Evolutionary conservation across 345 rosid species (phyloP).

Genomic region (Turritis glabra): DNA sequence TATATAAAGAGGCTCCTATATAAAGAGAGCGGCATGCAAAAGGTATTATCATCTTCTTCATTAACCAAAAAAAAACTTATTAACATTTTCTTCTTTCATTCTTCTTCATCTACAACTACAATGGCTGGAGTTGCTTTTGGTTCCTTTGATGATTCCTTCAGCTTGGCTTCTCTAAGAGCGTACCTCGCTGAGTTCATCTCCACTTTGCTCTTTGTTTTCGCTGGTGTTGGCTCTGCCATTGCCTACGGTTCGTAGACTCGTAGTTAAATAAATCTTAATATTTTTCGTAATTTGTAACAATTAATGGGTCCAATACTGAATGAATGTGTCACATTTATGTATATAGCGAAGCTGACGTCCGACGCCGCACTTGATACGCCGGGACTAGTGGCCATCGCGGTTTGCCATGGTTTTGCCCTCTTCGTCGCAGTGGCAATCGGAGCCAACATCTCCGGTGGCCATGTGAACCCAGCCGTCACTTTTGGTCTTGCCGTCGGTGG

Average conservation of each 20-base stretch:
- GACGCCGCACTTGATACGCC: slow-evolving; percentile 86
- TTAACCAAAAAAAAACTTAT: neutral
- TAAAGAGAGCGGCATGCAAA: slow-evolving; percentile 23
- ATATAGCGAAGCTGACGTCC: slow-evolving; percentile 67
- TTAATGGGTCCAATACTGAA: neutral
- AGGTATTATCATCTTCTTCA: slow-evolving; percentile 32
- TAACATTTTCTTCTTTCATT: slow-evolving; percentile 3
- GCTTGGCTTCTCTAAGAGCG: slow-evolving; percentile 75
- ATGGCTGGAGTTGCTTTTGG: slow-evolving; percentile 72
- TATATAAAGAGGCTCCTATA: slow-evolving; percentile 24
- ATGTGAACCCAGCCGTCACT: slow-evolving; percentile 95
- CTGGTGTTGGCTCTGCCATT: slow-evolving; percentile 94
- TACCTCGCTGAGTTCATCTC: slow-evolving; percentile 94
- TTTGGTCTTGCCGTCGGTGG: slow-evolving; percentile 92
- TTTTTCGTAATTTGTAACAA: neutral
- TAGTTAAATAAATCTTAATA: neutral
- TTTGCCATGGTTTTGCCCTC: slow-evolving; percentile 89
- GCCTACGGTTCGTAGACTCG: slow-evolving; percentile 57
- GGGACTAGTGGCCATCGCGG: slow-evolving; percentile 81
- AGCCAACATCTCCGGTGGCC: slow-evolving; percentile 96
- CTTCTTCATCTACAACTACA: slow-evolving; percentile 23
- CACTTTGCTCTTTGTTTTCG: slow-evolving; percentile 89
- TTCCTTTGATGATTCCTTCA: slow-evolving; percentile 79
- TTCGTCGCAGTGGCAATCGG: slow-evolving; percentile 87
- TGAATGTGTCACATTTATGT: slow-evolving; percentile 21